Evolutionary conservation across 2,329 filamentous ascomycete genomes (phyloP).

Genomic region (Rhinocladiella similis): DNA sequence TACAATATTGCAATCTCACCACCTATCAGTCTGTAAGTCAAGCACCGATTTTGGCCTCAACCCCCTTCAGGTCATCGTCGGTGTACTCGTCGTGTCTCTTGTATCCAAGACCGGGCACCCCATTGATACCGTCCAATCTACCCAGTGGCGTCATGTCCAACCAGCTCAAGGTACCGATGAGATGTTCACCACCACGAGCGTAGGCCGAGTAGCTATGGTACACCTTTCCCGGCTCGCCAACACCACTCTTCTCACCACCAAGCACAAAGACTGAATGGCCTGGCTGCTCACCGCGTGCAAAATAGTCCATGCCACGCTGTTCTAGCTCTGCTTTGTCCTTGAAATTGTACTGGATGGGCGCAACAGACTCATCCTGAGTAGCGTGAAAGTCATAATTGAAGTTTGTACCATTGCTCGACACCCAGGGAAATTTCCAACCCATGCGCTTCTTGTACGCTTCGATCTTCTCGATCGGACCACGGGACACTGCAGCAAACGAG

Average conservation of each 20-base stretch:
- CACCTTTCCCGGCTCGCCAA: slow-evolving; percentile 32
- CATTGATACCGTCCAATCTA: slow-evolving; percentile 18
- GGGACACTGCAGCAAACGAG: slow-evolving; percentile 38
- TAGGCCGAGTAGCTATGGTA: slow-evolving; percentile 40
- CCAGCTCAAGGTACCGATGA: slow-evolving; percentile 18
- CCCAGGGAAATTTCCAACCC: slow-evolving; percentile 44
- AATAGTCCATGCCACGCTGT: slow-evolving; percentile 2
- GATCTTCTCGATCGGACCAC: slow-evolving; percentile 39
- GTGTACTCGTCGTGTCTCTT: slow-evolving; percentile 24
- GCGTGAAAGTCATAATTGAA: slow-evolving; percentile 47
- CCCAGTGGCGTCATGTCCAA: slow-evolving; percentile 23
- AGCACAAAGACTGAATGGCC: slow-evolving; percentile 42
- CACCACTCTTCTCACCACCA: slow-evolving; percentile 10
- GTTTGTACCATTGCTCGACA: slow-evolving; percentile 33
- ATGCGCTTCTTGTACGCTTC: slow-evolving; percentile 39
- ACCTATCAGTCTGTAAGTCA: not conserved
- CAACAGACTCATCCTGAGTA: slow-evolving; percentile 34
- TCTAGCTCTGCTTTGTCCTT: slow-evolving; percentile 26
- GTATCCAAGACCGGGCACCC: slow-evolving; percentile 15
- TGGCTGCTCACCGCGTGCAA: slow-evolving; percentile 36
- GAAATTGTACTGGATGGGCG: slow-evolving; percentile 33
- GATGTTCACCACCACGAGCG: slow-evolving; percentile 14
- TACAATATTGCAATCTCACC: too few relatives aligned
- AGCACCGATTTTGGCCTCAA: not conserved
- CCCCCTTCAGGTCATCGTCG: slow-evolving; percentile 13